Conservation (phyloP, 2,329 filamentous ascomycete species). For the Triangularia setosa region DNA sequence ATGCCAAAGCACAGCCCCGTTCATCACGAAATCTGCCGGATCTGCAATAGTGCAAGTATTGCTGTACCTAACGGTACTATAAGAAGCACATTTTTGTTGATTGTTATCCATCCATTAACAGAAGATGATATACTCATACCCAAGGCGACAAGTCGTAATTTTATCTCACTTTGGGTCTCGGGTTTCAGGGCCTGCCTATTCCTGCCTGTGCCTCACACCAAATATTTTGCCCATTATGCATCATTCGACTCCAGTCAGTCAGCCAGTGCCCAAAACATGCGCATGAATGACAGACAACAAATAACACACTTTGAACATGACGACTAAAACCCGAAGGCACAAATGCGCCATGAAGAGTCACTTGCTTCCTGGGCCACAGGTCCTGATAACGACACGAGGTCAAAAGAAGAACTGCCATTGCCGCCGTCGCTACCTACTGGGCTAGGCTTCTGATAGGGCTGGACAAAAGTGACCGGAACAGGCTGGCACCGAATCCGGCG, state of each 20-base stretch:
- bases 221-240: conserved; percentile 1
- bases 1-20: not conserved
- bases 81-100: too few relatives aligned
- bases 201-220: not conserved
- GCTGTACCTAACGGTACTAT: too few relatives aligned
- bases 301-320: too few relatives aligned
- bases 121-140: not conserved
- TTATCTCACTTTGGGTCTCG: not conserved
- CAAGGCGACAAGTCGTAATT: not conserved
- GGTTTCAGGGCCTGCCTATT: not conserved
- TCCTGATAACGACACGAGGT: too few relatives aligned
- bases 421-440: not conserved
- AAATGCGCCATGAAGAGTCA: too few relatives aligned
- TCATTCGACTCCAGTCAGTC: not conserved
- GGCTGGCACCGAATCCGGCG: not conserved
- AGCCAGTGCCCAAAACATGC: not conserved
- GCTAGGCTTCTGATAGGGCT: not conserved
- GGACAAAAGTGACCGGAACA: not conserved
- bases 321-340: too few relatives aligned
- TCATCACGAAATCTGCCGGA: not conserved
- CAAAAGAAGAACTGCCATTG: not conserved
- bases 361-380: too few relatives aligned
- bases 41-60: not conserved
- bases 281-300: not conserved
- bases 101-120: too few relatives aligned